phyloP scores from a whole-genome alignment of 2,329 filamentous ascomycete genomes.

The Uncinocarpus reesii region DNA sequence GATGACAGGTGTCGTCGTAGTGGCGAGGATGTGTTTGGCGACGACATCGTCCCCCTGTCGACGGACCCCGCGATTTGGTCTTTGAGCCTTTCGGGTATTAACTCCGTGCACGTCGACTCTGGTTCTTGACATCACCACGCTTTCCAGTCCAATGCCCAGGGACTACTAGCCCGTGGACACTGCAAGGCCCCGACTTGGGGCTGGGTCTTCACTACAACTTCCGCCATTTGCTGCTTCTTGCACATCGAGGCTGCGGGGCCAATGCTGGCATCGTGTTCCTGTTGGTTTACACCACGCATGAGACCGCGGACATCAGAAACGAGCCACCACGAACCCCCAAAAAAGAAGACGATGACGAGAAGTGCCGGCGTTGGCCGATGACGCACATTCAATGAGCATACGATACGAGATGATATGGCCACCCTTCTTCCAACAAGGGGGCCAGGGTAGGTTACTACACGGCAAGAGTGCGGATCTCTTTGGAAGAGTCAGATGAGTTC shows the following conservation, averaged over 20 bases:
- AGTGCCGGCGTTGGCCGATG: conserved; percentile 8
- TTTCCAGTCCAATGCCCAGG: conserved; percentile 6
- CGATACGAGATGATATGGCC: conserved; percentile 6
- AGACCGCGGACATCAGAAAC: background rate
- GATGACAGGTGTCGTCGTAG: conserved; percentile 1
- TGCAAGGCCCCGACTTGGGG: conserved; percentile 1
- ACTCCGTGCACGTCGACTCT: conserved; percentile 6
- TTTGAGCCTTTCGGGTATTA: conserved; percentile 10
- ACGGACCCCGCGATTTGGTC: conserved; percentile 12
- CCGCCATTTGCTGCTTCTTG: background rate
- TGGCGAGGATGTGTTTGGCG: background rate
- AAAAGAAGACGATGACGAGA: background rate
- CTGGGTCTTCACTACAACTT: background rate
- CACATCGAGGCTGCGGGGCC: background rate
- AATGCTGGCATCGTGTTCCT: background rate
- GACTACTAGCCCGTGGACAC: background rate
- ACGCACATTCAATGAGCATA: background rate
- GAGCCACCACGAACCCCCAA: background rate
- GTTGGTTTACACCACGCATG: background rate
- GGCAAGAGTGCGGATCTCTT: conserved; percentile 1
- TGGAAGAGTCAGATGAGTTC: conserved; percentile 10
- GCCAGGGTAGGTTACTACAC: background rate
- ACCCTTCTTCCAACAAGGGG: conserved; percentile 3
- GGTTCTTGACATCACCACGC: conserved; percentile 5
- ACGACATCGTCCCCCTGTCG: background rate